Percentiles rank a stretch among this genome's conserved stretches.
Evolutionary conservation across 2,329 filamentous ascomycete genomes (phyloP).

Genomic region (Mycosphaerella arachidis): DNA sequence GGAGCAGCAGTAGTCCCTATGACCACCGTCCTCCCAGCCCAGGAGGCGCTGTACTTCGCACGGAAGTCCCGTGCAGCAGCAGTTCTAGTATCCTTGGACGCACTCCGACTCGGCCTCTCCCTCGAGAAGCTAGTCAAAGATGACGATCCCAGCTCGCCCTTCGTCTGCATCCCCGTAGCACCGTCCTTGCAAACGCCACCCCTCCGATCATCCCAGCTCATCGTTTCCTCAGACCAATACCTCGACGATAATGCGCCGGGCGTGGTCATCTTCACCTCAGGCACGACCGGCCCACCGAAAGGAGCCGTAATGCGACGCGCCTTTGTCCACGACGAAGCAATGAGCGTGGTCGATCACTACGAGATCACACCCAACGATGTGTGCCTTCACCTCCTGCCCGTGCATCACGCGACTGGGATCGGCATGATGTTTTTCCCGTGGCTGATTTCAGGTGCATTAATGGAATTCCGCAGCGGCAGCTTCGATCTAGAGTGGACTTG

Average conservation of each 20-base stretch:
- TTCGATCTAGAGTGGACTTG: constrained; percentile 43
- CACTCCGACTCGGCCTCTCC: constrained; percentile 29
- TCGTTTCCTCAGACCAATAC: constrained; percentile 39
- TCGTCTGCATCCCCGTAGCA: constrained; percentile 36
- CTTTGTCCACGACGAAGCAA: constrained; percentile 37
- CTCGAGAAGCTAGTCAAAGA: constrained; percentile 30
- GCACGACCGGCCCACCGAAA: constrained; percentile 45
- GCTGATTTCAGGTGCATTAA: constrained; percentile 43
- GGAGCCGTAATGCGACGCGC: constrained; percentile 43
- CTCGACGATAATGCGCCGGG: constrained; percentile 39
- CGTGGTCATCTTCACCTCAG: constrained; percentile 46
- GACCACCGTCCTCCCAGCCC: constrained; percentile 38
- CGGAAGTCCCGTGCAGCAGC: constrained; percentile 38
- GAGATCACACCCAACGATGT: constrained; percentile 36
- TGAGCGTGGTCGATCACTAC: constrained; percentile 41
- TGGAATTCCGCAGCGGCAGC: constrained; percentile 46
- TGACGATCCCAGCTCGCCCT: constrained; percentile 24
- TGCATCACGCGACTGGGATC: constrained; percentile 50
- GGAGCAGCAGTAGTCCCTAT: constrained; percentile 47
- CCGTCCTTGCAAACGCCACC: constrained; percentile 32
- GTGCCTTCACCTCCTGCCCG: constrained; percentile 47
- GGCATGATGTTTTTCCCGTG: constrained; percentile 48
- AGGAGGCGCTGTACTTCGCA: constrained; percentile 45
- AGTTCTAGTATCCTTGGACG: constrained; percentile 37
- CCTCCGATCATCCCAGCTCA: constrained; percentile 33